phyloP scores from a whole-genome alignment of 495 filamentous ascomycete genomes.

The Aspergillus hancockii region DNA sequence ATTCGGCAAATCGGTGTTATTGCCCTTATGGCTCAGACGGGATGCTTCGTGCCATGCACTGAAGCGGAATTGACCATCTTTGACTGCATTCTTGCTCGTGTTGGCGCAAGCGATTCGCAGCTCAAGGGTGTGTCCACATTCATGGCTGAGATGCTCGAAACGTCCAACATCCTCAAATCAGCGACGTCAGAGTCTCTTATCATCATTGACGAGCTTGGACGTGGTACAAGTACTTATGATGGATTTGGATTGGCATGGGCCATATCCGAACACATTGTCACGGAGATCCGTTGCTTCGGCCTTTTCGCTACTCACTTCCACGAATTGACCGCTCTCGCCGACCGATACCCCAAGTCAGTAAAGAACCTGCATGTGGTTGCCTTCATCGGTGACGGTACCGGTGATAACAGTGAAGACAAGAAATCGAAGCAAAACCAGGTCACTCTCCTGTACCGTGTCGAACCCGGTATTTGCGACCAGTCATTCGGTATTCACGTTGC shows the following conservation, averaged over 20 bases:
- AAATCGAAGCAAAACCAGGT: conserved; percentile 73
- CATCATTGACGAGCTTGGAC: conserved; percentile 98
- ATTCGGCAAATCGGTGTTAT: conserved; percentile 98
- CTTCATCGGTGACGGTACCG: conserved; percentile 70
- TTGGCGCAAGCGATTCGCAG: conserved; percentile 93
- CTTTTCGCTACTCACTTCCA: conserved; percentile 99
- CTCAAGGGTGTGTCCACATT: conserved; percentile 98
- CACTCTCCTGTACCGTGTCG: conserved; percentile 93
- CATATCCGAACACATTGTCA: conserved; percentile 96
- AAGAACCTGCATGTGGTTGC: conserved; percentile 95
- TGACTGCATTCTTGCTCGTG: conserved; percentile 95
- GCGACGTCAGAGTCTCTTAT: conserved; percentile 92
- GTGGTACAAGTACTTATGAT: conserved; percentile 97
- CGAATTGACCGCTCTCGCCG: conserved; percentile 87
- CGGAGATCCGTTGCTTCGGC: conserved; percentile 88
- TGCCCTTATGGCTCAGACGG: conserved; percentile 94
- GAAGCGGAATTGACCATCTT: conserved; percentile 94
- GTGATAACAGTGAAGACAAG: conserved; percentile 31
- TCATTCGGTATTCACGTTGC: conserved; percentile 98
- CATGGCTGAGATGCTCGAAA: conserved; percentile 99
- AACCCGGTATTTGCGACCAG: conserved; percentile 93
- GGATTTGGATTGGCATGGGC: conserved; percentile 98
- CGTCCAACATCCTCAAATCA: conserved; percentile 96
- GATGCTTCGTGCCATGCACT: conserved; percentile 92
- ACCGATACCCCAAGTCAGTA: conserved; percentile 77